These are phyloP conservation scores for Lagenidium giganteum DNA, from an alignment of 352 stramenopile genomes.

Conservation along the genomic window DNA sequence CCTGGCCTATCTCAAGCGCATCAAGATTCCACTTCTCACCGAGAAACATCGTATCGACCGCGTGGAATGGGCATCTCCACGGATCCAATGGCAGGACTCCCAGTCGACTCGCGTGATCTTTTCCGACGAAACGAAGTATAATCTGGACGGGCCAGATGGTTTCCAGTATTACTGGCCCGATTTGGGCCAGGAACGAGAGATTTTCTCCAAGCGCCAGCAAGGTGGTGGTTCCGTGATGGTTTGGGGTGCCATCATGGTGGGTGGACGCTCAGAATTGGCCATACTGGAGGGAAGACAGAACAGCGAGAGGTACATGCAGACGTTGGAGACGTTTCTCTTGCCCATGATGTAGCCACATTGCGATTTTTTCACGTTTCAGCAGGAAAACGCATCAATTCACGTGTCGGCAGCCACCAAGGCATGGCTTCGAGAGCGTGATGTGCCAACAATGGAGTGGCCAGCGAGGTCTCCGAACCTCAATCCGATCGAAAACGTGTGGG, in stretches of 20 bases:
- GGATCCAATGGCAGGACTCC: no score
- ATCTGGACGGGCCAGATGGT: constrained; percentile 25
- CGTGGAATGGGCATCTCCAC: no score
- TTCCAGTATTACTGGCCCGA: constrained; percentile 28
- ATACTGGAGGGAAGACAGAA: constrained; percentile 1
- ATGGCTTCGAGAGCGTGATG: background rate
- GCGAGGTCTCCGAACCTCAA: constrained; percentile 3
- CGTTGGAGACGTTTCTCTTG: no score
- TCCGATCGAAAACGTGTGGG: constrained; percentile 9
- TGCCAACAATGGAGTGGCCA: constrained; percentile 5
- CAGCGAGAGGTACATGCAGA: constrained; percentile 6
- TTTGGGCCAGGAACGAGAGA: background rate
- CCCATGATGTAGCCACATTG: no score
- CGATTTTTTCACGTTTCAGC: constrained; percentile 12
- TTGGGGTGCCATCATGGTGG: constrained; percentile 2
- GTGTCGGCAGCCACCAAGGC: constrained; percentile 1
- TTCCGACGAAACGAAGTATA: constrained; percentile 27
- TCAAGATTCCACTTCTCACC: no score
- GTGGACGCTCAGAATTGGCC: constrained; percentile 1
- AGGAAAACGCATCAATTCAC: constrained; percentile 11
- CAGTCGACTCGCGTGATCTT: no score
- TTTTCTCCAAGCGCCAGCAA: background rate
- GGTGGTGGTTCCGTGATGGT: constrained; percentile 12
- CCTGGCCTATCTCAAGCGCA: no score
- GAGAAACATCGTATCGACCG: no score